Percentiles rank a stretch among this genome's conserved stretches.
Evolutionary conservation across 225 moss, liverwort and hornwort species (phyloP).

Genomic region (Physcomitrellopsis africana): DNA sequence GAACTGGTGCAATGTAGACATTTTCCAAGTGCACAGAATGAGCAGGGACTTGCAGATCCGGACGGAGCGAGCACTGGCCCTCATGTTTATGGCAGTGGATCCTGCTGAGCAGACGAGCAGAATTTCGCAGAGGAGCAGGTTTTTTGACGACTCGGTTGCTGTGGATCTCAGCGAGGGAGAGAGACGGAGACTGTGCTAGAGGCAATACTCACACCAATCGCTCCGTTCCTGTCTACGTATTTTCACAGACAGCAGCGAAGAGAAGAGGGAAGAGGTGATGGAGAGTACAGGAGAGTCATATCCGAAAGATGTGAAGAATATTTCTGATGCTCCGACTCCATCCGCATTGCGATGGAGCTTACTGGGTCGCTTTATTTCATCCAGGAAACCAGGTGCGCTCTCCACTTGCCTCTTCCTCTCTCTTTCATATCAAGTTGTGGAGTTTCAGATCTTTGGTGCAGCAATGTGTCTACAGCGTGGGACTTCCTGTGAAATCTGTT

Average conservation of each 20-base stretch:
- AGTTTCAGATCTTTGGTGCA: neutral
- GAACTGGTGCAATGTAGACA: too few relatives aligned
- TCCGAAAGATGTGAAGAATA: constrained; percentile 18
- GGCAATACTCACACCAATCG: neutral
- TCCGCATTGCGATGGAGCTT: constrained; percentile 58
- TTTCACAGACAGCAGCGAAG: neutral
- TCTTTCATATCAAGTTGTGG: neutral
- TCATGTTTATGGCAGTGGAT: neutral
- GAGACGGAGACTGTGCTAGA: neutral
- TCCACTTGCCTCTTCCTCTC: neutral
- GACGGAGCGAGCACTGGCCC: too few relatives aligned
- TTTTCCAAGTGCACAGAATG: too few relatives aligned
- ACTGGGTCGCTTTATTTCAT: constrained; percentile 53
- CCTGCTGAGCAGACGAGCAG: too few relatives aligned
- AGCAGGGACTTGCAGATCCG: too few relatives aligned
- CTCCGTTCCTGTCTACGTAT: neutral
- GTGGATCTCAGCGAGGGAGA: neutral
- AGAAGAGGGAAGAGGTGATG: constrained; percentile 21
- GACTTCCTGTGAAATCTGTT: neutral
- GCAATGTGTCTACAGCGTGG: neutral
- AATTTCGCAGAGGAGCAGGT: too few relatives aligned
- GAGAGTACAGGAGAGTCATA: constrained; percentile 22
- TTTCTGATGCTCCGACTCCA: constrained; percentile 30
- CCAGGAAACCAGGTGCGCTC: constrained; percentile 46
- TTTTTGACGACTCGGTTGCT: neutral